Evolutionary conservation across 2,329 filamentous ascomycete species (phyloP).

Genomic region (Metarhizium guizhouense): DNA sequence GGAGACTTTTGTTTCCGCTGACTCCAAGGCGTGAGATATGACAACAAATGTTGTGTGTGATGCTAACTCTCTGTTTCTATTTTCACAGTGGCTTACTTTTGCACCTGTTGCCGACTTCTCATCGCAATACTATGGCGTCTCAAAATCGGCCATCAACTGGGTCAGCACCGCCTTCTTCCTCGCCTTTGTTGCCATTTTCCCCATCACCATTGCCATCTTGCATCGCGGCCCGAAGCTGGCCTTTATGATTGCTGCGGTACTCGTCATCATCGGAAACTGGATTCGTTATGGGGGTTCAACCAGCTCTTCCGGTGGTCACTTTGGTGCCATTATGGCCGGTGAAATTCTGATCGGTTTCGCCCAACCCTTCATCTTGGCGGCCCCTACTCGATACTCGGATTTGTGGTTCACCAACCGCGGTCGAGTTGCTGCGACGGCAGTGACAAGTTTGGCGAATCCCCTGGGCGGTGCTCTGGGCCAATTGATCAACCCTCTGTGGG

Average conservation of each 20-base stretch:
- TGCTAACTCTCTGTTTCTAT: background rate
- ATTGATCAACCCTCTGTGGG: constrained; percentile 74
- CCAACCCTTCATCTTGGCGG: constrained; percentile 85
- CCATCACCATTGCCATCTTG: constrained; percentile 66
- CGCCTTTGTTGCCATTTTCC: constrained; percentile 65
- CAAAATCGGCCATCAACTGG: constrained; percentile 81
- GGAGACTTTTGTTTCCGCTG: background rate
- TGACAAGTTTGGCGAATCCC: constrained; percentile 80
- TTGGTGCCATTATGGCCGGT: constrained; percentile 76
- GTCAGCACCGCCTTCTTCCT: constrained; percentile 82
- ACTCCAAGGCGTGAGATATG: background rate
- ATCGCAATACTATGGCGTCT: constrained; percentile 66
- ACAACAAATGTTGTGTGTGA: background rate
- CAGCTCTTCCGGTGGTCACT: constrained; percentile 49
- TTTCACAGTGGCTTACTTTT: constrained; percentile 72
- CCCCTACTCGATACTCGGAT: constrained; percentile 85
- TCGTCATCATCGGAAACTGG: constrained; percentile 84
- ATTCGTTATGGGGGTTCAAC: constrained; percentile 68
- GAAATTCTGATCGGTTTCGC: constrained; percentile 84
- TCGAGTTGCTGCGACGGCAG: constrained; percentile 76
- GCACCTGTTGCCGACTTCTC: constrained; percentile 70
- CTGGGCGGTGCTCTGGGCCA: constrained; percentile 84
- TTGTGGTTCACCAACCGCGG: constrained; percentile 86
- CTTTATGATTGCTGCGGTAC: constrained; percentile 61
- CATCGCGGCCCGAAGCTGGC: constrained; percentile 72